Evolutionary conservation across 2,329 filamentous ascomycete species (phyloP), one percentile per base, ranked within the genome.

Genomic region (Talaromyces atroroseus): DNA sequence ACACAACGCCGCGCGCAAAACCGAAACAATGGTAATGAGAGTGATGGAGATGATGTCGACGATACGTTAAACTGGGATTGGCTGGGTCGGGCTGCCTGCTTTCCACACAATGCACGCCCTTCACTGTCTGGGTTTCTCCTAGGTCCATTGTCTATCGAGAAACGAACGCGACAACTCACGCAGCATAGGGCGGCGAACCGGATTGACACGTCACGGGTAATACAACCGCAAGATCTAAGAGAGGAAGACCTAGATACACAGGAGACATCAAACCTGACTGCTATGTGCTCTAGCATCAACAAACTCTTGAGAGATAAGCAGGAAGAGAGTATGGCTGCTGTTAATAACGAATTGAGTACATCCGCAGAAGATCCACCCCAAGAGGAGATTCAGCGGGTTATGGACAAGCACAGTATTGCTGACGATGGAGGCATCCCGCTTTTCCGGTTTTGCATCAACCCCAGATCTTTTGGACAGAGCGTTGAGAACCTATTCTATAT

Each of bases 401-500:
- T 91, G 79, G 80, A 83, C 38, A 78, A 82, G 54, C 75, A 88
- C 64, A 82, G 85, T 2, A 76, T 96, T 14, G 81, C 84, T 12
- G 78, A 80, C 18, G 84, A 85, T 2, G 86, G 85, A 1, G 89
- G 89, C 16, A 82, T 96, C 3, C 84, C 89, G 50, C 74, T 96
- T 12, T 87, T 96, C 70, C 85, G 88, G 52, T 97, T 96, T 63
- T 89, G 91, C 42, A 82, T 97, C 61, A 96, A 99, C 64, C 94
- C 94, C 0, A 77, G 77, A 40, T 95, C 90, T 0, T 99, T 97
- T 65, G 90, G 90, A 0, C 94, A 99, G 72, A 96, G 91, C 0
- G 86, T 99, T 6, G 94, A 99, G 70, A 99, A 99, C 65, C 79
- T 99, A 65, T 99, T 99, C 72, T 97, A 97, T 69, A 83, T 96